Evolutionary conservation across 2,329 filamentous ascomycete species (phyloP), one percentile per base, ranked within the genome.

Genomic region (Fusarium cyanostomum): DNA sequence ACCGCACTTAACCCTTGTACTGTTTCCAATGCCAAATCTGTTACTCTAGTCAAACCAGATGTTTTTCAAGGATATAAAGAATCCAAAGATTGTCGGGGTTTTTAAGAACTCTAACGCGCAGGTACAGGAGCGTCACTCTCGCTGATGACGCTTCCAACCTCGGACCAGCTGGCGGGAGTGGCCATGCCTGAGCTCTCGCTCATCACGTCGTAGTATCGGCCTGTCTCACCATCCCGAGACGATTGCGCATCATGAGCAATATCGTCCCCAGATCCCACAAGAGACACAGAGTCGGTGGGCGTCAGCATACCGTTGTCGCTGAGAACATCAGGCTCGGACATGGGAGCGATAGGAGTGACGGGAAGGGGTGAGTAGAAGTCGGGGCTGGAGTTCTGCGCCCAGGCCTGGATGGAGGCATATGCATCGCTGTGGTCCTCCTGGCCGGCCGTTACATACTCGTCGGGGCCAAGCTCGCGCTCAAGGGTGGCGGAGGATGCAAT

Each of bases 131-230:
- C 73, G 44, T 86, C 83, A 64, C 75, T 83, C 71, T 86, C 84
- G 70, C 86, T 88, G 24, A 88, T 77, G 11, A 86, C 81, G 62
- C 86, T 89, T 57, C 85, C 87, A 12, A 89, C 81, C 70, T 89
- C 87, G 7, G 84, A 87, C 87, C 87, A 89, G 73, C 84, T 87
- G 2, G 81, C 81, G 0, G 87, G 86, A 1, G 86, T 89, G 52
- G 80, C 74, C 68, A 88, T 82, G 27, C 84, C 85, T 28, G 84
- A 84, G 66, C 83, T 85, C 63, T 86, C 83, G 67, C 85, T 88
- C 77, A 87, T 74, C 13, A 88, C 81, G 59, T 87, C 86, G 50
- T 79, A 84, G 38, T 81, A 77, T 2, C 73, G 72, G 15, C 75
- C 77, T 11, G 66, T 77, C 27, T 77, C 77, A 8, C 72, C 77